Evolutionary conservation across 768 basidiomycete species (phyloP).

Genomic region (Mycena capillaripes): DNA sequence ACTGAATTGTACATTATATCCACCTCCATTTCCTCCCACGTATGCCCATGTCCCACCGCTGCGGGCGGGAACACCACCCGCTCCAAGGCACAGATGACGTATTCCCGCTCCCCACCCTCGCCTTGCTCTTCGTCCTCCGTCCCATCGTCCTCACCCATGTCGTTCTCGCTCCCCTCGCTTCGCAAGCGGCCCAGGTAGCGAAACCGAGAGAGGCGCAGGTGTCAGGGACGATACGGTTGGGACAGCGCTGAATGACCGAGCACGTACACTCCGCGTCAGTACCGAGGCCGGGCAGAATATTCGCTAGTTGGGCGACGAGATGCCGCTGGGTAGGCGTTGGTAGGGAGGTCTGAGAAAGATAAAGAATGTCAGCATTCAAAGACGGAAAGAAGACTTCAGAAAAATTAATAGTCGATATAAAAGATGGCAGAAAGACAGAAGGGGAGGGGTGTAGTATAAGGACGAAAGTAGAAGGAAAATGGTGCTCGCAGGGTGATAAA

Average conservation of each 20-base stretch:
- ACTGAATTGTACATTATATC: too few relatives aligned
- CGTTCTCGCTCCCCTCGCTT: neutral
- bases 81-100: neutral
- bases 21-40: too few relatives aligned
- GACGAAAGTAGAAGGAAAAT: neutral
- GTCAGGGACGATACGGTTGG: neutral
- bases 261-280: too few relatives aligned
- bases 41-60: too few relatives aligned
- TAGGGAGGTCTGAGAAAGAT: neutral
- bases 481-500: neutral
- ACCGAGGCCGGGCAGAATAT: too few relatives aligned
- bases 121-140: neutral
- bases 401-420: neutral
- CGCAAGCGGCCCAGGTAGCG: neutral
- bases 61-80: too few relatives aligned
- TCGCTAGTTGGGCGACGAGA: neutral
- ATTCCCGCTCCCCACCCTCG: neutral
- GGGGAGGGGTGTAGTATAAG: neutral
- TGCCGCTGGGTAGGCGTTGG: neutral
- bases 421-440: neutral
- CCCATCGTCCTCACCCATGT: neutral
- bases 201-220: neutral
- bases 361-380: neutral
- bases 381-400: neutral
- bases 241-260: neutral